Base-by-base conservation (phyloP, 139 green algal genomes). In the Micractinium sp. region DNA sequence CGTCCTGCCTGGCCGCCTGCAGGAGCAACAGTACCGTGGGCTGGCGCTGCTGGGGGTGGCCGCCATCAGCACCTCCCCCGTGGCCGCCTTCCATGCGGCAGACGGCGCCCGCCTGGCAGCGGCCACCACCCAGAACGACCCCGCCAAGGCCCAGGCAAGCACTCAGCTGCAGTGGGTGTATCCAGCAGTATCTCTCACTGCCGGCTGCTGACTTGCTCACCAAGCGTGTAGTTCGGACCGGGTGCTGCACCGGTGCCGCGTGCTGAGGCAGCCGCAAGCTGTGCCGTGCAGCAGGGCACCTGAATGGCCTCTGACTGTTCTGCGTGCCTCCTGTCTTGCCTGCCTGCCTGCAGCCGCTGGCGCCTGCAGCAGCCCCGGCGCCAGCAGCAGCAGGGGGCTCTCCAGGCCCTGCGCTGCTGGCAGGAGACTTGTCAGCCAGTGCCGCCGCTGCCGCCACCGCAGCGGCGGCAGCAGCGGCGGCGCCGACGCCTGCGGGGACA, bases 31-130 rank as follows among this genome's bases (percentile, higher is more conserved):
- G 1, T 96, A 93, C 89, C 86, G 93, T 3, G 90, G 91, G 38
- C 90, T 98, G 39, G 91, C 95, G 41, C 87, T 91, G 25, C 81
- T 97, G 81, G 96, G 96, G 5, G 88, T 98, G 4, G 95, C 88
- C 15, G 95, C 93, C 0, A 92, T 98, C 27, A 93, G 94, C 80
- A 89, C 82, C 77, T 87, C 90, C 0, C 78, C 93, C 0, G 92
- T 94, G 13, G 53, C 86, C 0, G 91, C 90, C 23, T 95, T 96
- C 84, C 91, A 83, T 15, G 13, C 92, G 15, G 29, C 85, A 2
- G 95, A 98, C 88, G 89, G 85, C 0, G 78, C 90, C 35, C 94
- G 95, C 12, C 90, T 95, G 33, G 85, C 86, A 3, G 71, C 80
- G 0, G 79, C 94, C 27, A 66, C 87, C 5, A 82, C 81, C 1